Evolutionary conservation across 2,329 filamentous ascomycete genomes (phyloP).

Genomic region (Diaporthe batatas): DNA sequence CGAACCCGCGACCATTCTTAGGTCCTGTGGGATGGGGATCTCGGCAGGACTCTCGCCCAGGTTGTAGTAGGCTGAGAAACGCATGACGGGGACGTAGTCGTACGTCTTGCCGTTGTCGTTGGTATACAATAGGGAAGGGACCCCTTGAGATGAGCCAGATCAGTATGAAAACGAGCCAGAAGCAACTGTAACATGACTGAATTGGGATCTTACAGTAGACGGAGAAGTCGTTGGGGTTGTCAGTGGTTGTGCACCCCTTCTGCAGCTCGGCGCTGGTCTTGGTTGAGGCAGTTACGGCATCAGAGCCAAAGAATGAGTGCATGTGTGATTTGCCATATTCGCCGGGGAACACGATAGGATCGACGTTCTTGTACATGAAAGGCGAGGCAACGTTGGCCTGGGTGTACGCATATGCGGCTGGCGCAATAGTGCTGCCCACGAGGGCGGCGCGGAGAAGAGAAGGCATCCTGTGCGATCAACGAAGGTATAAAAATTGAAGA

Average conservation of each 20-base stretch:
- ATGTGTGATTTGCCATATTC: constrained; percentile 51
- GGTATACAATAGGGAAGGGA: constrained; percentile 44
- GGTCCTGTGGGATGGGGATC: constrained; percentile 45
- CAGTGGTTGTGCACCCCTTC: constrained; percentile 47
- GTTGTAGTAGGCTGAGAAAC: constrained; percentile 46
- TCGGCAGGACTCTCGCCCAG: constrained; percentile 44
- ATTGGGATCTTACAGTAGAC: constrained; percentile 44
- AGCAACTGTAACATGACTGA: too few species aligned
- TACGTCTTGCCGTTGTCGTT: constrained; percentile 39
- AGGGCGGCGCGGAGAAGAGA: constrained; percentile 33
- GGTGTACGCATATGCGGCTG: constrained; percentile 46
- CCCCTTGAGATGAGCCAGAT: constrained; percentile 19
- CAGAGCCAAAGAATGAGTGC: constrained; percentile 55
- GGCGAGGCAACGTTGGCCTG: constrained; percentile 44
- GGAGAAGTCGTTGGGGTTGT: constrained; percentile 50
- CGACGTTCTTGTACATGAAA: constrained; percentile 53
- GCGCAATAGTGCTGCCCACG: constrained; percentile 17
- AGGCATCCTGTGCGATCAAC: constrained; percentile 32
- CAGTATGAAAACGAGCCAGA: background rate
- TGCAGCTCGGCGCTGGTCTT: constrained; percentile 50
- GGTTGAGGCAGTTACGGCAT: constrained; percentile 50
- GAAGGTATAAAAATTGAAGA: constrained; percentile 11
- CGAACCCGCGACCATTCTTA: constrained; percentile 52
- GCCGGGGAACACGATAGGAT: constrained; percentile 52
- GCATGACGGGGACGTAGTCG: constrained; percentile 42